Base-by-base conservation (phyloP, 2,329 filamentous ascomycete genomes). In the Stemphylium lycopersici region DNA sequence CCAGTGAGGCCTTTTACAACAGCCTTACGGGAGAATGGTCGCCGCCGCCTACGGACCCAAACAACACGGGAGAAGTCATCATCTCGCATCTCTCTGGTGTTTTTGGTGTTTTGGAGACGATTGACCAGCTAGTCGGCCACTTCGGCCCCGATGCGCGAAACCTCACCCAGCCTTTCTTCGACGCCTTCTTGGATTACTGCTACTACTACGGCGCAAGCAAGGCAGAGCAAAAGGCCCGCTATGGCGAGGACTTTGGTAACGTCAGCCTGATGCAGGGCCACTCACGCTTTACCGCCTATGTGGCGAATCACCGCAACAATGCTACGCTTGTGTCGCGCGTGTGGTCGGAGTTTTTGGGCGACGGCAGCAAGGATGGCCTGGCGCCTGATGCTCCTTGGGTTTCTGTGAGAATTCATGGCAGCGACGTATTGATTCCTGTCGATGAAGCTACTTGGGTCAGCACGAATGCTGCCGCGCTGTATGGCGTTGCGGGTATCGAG, bases 101-200 rank as follows among this genome's bases (percentile, higher is more conserved):
- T 6, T 87, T 87, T 56, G 85, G 85, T 2, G 73, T 86, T 0
- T 76, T 81, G 0, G 85, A 87, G 66, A 82, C 86, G 1, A 75
- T 84, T 7, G 80, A 84, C 0, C 84, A 87, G 57, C 61, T 85
- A 1, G 73, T 83, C 2, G 78, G 83, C 40, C 80, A 82, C 62
- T 79, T 67, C n/a, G 65, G 65, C 5, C 3, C 47, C 1, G 46
- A 56, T 10, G 48, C 77, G 12, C 78, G 75, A 2, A 73, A 76
- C 1, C 77, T 80, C 2, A 81, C 83, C 0, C 61, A 74, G 7
- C 78, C 78, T 0, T 86, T 87, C 65, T 75, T 81, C 43, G 68
- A 80, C 6, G 82, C 79, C 0, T 87, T 83, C 80, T 71, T 86
- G 1, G 84, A 86, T 44, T 87, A 87, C 70, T 84, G 83, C 63